These are phyloP conservation scores for Corylus avellana DNA, from an alignment of 306 rosid genomes.

Conservation along the genomic window DNA sequence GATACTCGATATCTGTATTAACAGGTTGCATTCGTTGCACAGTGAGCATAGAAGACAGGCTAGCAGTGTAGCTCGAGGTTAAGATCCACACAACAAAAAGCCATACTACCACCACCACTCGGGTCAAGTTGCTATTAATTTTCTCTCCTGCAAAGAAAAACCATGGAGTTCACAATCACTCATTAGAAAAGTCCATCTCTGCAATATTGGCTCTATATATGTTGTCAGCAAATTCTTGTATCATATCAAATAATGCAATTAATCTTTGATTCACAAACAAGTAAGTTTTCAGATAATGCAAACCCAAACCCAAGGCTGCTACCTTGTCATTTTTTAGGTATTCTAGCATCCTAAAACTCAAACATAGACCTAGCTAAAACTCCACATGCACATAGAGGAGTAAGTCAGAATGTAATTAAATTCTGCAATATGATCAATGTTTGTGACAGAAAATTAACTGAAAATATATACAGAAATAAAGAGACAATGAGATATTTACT, in stretches of 20 bases:
- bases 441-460: too few relatives aligned
- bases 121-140: constrained; percentile 45
- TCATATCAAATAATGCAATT: not conserved
- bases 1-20: constrained; percentile 33
- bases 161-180: not conserved
- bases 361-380: too few relatives aligned
- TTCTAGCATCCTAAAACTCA: too few relatives aligned
- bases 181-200: not conserved
- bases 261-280: not conserved
- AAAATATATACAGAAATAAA: too few relatives aligned
- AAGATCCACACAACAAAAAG: constrained; percentile 56
- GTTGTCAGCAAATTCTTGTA: not conserved
- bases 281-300: not conserved
- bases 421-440: too few relatives aligned
- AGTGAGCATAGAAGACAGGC: constrained; percentile 72
- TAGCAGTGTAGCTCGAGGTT: constrained; percentile 71
- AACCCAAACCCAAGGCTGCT: not conserved
- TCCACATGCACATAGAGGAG: too few relatives aligned
- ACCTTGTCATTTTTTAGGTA: not conserved
- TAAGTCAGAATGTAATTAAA: too few relatives aligned
- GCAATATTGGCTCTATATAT: too few relatives aligned
- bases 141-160: constrained; percentile 42
- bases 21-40: constrained; percentile 38
- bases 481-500: too few relatives aligned
- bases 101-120: constrained; percentile 57